Conservation (phyloP, 2,329 filamentous ascomycete genomes). For the Zymoseptoria brevis region DNA sequence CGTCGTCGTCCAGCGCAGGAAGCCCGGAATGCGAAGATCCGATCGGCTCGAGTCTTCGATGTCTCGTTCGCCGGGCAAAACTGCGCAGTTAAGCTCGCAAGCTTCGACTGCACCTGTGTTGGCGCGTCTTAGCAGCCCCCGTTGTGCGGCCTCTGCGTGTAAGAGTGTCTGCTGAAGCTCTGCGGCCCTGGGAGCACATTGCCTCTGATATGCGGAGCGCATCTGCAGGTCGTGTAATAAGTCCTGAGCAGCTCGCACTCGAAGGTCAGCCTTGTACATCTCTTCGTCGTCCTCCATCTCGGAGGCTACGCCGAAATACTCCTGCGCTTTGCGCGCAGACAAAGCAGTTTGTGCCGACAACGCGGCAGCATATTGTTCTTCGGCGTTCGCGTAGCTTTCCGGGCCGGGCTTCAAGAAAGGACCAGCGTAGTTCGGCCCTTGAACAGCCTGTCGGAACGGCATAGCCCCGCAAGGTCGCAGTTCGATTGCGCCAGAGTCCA, state of each 20-base stretch:
- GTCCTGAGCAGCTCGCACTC: slow-evolving; percentile 7
- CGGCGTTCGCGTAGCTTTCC: slow-evolving; percentile 20
- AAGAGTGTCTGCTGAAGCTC: slow-evolving; percentile 29
- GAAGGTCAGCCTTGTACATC: neutral
- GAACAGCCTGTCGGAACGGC: slow-evolving; percentile 39
- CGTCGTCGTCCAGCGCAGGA: slow-evolving; percentile 17
- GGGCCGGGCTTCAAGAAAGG: slow-evolving; percentile 26
- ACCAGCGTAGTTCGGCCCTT: slow-evolving; percentile 37
- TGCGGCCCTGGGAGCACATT: slow-evolving; percentile 6
- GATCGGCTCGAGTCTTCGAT: slow-evolving; percentile 34
- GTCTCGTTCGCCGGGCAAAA: slow-evolving; percentile 26
- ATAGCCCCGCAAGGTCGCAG: slow-evolving; percentile 34
- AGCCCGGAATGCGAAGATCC: slow-evolving; percentile 35
- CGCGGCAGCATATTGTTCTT: slow-evolving; percentile 21
- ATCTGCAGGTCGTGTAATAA: slow-evolving; percentile 9
- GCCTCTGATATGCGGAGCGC: slow-evolving; percentile 4
- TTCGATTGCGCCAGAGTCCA: slow-evolving; percentile 30
- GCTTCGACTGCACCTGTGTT: neutral
- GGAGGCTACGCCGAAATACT: neutral
- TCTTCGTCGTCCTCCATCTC: slow-evolving; percentile 1
- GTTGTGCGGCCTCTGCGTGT: slow-evolving; percentile 19
- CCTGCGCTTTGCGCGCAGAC: neutral
- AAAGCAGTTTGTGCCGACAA: slow-evolving; percentile 5
- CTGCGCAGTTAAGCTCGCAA: slow-evolving; percentile 27
- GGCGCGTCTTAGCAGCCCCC: slow-evolving; percentile 9